Conservation (phyloP, 495 filamentous ascomycete genomes). For the Bacidia gigantensis region DNA sequence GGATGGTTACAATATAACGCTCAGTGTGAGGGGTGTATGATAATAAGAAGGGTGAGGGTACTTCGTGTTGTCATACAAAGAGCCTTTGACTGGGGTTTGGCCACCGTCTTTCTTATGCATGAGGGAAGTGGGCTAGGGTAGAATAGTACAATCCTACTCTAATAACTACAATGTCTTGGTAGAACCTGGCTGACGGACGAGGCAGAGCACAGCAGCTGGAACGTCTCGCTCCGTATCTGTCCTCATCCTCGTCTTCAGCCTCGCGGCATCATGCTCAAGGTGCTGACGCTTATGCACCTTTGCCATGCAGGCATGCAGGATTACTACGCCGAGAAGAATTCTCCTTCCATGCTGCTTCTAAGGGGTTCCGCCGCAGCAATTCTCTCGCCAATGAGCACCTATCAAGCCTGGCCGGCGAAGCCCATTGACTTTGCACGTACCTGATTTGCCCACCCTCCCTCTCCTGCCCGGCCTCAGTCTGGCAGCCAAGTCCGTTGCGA, state of each 20-base stretch:
- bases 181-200: neutral
- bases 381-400: neutral
- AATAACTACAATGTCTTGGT: neutral
- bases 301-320: neutral
- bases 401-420: neutral
- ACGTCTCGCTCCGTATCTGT: neutral
- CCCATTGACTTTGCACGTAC: conserved; percentile 2
- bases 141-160: neutral
- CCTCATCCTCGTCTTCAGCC: neutral
- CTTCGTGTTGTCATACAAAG: neutral
- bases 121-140: neutral
- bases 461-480: neutral
- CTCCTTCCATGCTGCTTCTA: neutral
- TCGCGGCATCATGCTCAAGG: neutral
- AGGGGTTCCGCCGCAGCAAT: neutral
- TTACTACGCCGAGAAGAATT: conserved; percentile 1
- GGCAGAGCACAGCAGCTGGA: neutral
- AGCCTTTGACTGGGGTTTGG: neutral
- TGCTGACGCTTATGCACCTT: neutral
- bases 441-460: conserved; percentile 3
- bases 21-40: no score
- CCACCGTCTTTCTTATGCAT: neutral
- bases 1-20: no score
- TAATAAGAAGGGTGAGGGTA: no score
- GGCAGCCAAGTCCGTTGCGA: neutral